Base-by-base conservation (phyloP, 345 rosid genomes). In the Hypericum androsaemum region DNA sequence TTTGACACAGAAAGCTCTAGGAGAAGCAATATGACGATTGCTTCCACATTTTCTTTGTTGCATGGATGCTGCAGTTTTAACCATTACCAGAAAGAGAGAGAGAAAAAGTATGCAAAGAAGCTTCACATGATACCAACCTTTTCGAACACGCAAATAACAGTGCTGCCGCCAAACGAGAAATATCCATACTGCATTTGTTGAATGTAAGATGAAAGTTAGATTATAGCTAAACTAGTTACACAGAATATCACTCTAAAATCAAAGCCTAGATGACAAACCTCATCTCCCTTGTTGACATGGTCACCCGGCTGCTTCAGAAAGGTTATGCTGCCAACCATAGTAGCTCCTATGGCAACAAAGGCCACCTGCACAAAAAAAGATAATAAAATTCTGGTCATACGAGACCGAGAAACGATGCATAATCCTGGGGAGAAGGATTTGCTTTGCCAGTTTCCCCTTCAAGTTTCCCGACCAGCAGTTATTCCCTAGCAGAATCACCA, bases 111-210 rank as follows among this genome's bases (percentile, higher is more conserved):
- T 22, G 32, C 32, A 22, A 22, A 1, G 32, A 22, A 4, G 32
- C 32, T 22, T 22, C 32, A 22, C 32, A 12, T 13, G 11, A 53
- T 0, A 62, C 82, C 52, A 54, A 86, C 97, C 96, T 86, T 86
- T 67, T 86, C 83, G 47, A 86, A 89, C 42, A 89, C 72, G 35
- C 90, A 84, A 50, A 89, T 79, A 45, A 89, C 92, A 0, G 97
- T 89, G 78, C 97, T 89, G 61, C 97, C 97, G 43, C 97, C 97
- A 12, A 89, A 89, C 0, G 96, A 77, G 73, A 86, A 89, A 68
- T 86, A 86, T 61, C 97, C 94, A 41, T 78, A 70, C 97, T 89
- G 85, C 53, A 59, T 43, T 68, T 64, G 39, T 14, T 57, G 69
- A 7, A 53, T 41, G 52, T 38, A 42, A 47, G 12, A 50, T 17